Percentiles rank a stretch among this genome's conserved stretches.
These are phyloP conservation scores for Croton laevigatus DNA, from an alignment of 441 rosid species.

Conservation along the genomic window DNA sequence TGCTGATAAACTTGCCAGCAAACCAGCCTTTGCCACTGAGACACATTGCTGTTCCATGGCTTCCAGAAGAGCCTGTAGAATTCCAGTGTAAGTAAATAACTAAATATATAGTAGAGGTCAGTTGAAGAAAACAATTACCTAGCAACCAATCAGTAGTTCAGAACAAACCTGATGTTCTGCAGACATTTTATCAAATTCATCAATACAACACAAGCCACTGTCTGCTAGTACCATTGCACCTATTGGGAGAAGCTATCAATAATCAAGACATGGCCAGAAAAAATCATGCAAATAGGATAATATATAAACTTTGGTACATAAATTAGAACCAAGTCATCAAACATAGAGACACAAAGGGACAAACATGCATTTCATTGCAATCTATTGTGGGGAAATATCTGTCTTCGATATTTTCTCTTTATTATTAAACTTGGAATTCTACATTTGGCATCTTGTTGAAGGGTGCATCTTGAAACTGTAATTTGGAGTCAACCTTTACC, in stretches of 20 bases:
- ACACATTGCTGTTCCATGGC: slow-evolving; percentile 99
- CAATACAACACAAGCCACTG: slow-evolving; percentile 95
- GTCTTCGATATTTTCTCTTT: slow-evolving; percentile 1
- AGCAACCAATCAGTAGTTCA: slow-evolving; percentile 9
- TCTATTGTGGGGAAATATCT: slow-evolving; percentile 7
- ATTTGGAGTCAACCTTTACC: background rate
- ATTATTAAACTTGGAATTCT: background rate
- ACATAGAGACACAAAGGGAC: slow-evolving; percentile 3
- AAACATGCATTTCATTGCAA: background rate
- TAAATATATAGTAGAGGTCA: slow-evolving; percentile 23
- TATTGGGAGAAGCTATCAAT: slow-evolving; percentile 29
- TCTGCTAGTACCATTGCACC: slow-evolving; percentile 99
- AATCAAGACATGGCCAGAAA: background rate
- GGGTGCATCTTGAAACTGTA: background rate
- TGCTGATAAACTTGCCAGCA: slow-evolving; percentile 96
- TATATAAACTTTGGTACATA: slow-evolving; percentile 5
- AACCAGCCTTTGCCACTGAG: slow-evolving; percentile 98
- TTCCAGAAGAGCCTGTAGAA: slow-evolving; percentile 85
- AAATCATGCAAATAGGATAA: background rate
- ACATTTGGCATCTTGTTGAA: background rate
- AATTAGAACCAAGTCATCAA: background rate
- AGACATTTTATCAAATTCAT: slow-evolving; percentile 99
- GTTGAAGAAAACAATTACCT: slow-evolving; percentile 13
- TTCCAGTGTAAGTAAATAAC: slow-evolving; percentile 28
- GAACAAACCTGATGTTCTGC: slow-evolving; percentile 87